Evolutionary conservation across 78 protist genomes (phyloP).

Genomic region (Guillardia theta): DNA sequence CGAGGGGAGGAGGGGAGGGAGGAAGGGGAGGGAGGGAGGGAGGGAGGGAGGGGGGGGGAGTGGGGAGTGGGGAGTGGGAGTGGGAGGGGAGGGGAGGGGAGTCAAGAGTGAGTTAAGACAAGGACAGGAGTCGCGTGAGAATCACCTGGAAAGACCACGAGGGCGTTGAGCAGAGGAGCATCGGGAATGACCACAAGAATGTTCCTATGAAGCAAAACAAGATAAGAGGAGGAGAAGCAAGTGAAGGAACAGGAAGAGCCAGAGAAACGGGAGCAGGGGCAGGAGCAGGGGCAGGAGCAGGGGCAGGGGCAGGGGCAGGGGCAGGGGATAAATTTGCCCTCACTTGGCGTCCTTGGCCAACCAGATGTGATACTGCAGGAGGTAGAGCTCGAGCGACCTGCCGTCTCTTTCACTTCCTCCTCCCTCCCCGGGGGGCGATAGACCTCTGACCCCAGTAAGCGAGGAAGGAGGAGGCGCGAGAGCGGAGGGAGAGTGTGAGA

Average conservation of each 20-base stretch:
- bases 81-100: too few species aligned
- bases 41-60: too few species aligned
- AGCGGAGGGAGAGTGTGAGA: not conserved
- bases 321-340: not conserved
- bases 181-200: not conserved
- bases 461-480: not conserved
- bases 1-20: too few species aligned
- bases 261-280: too few species aligned
- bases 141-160: too few species aligned
- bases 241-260: not conserved
- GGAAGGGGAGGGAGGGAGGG: too few species aligned
- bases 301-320: too few species aligned
- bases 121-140: too few species aligned
- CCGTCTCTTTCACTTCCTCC: not conserved
- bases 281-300: too few species aligned
- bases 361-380: slow-evolving; percentile 31
- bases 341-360: not conserved
- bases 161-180: too few species aligned
- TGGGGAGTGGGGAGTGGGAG: too few species aligned
- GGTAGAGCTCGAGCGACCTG: slow-evolving; percentile 4
- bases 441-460: not conserved
- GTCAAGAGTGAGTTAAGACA: too few species aligned
- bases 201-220: not conserved
- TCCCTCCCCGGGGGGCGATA: not conserved
- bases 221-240: not conserved